Percentiles rank a stretch among this genome's conserved stretches.
Conservation (phyloP, 305 asterid species). For the Ajuga reptans region DNA sequence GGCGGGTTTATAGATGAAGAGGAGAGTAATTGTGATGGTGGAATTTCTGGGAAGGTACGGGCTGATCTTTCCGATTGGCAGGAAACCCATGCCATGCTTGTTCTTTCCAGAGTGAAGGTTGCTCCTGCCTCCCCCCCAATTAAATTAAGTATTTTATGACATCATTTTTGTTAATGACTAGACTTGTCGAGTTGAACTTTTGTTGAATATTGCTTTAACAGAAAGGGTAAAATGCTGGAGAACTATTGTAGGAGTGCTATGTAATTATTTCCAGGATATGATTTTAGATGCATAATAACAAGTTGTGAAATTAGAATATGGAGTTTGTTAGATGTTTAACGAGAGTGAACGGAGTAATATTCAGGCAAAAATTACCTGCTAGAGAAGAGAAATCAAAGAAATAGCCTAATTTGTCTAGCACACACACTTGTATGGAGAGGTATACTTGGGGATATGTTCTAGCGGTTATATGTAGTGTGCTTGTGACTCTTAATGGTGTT, state of each 20-base stretch:
- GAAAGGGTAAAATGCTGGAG: background rate
- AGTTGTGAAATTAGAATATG: background rate
- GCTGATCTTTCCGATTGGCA: constrained; percentile 83
- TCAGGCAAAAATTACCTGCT: background rate
- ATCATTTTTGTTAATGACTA: too few relatives aligned
- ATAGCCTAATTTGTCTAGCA: background rate
- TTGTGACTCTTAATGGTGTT: background rate
- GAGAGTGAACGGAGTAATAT: background rate
- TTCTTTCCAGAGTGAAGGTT: constrained; percentile 74
- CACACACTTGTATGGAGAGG: background rate
- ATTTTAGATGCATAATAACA: background rate
- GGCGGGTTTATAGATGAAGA: constrained; percentile 41
- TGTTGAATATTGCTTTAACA: background rate
- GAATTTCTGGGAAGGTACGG: constrained; percentile 34
- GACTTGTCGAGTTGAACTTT: background rate
- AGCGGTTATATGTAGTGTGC: background rate
- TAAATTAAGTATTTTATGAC: too few relatives aligned
- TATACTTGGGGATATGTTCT: background rate
- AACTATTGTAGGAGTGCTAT: background rate
- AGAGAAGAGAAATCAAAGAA: background rate
- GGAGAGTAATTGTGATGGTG: constrained; percentile 28
- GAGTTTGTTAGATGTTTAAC: background rate
- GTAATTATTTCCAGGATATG: background rate
- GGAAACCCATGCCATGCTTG: constrained; percentile 73
- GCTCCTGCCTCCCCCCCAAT: background rate